Percentiles rank a stretch among this genome's conserved stretches.
Conservation (phyloP, 2,329 filamentous ascomycete genomes). For the Periglandula ipomoeae region DNA sequence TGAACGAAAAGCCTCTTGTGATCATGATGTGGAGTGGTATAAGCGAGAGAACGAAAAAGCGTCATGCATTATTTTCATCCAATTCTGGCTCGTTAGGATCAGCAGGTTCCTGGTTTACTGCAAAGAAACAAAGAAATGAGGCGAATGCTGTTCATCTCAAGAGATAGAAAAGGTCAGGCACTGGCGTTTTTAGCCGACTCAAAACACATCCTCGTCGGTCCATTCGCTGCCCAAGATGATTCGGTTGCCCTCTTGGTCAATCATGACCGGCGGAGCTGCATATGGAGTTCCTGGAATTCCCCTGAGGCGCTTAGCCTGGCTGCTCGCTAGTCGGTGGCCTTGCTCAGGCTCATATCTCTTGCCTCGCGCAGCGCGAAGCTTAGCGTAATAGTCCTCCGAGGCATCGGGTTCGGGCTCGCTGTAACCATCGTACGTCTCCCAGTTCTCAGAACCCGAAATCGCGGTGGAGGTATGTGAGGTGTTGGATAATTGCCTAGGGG, state of each 20-base stretch:
- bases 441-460: constrained; percentile 84
- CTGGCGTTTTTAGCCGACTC: too few species aligned
- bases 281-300: constrained; percentile 36
- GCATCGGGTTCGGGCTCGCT: constrained; percentile 69
- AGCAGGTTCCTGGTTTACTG: too few species aligned
- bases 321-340: constrained; percentile 30
- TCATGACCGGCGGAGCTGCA: constrained; percentile 35
- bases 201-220: constrained; percentile 57
- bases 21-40: too few species aligned
- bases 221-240: constrained; percentile 58
- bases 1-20: neutral
- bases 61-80: too few species aligned
- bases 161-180: too few species aligned
- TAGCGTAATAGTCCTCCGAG: constrained; percentile 72
- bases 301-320: constrained; percentile 43
- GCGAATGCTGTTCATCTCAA: neutral
- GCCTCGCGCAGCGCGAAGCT: constrained; percentile 56
- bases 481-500: constrained; percentile 51
- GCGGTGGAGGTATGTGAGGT: constrained; percentile 69
- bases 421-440: constrained; percentile 90
- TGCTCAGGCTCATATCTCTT: constrained; percentile 53
- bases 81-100: too few species aligned
- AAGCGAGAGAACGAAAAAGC: too few species aligned
- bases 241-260: constrained; percentile 51
- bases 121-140: neutral